Base-by-base conservation (phyloP, 2,329 filamentous ascomycete genomes). In the Xylaria sp. region DNA sequence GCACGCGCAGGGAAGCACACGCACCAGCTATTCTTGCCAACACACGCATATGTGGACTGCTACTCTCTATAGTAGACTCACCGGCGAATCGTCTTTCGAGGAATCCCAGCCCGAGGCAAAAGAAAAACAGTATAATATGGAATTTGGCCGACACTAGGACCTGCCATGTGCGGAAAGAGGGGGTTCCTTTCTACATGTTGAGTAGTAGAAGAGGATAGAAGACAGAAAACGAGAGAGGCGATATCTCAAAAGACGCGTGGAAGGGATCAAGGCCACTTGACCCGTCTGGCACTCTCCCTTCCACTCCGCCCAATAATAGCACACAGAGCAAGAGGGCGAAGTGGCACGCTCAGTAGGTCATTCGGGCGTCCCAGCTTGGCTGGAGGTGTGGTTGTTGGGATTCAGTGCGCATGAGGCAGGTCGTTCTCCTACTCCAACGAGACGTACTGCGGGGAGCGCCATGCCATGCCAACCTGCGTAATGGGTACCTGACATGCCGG, bases 251-350 rank as follows among this genome's bases (percentile, higher is more conserved):
- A 48, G 55, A 10, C 74, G 76, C 74, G 7, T 74, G 68, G 23
- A 68, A 72, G 20, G 74, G 69, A 34, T 70, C 66, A 51, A 70
- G 66, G 32, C 77, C 65, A 23, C 71, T 62, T 71, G 55, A 60
- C 10, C 56, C 13, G 59, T 67, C 59, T 18, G 50, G 12, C 48
- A 34, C 32, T 12, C 56, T 52, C 57, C 25, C 23, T 28, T 20
- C 25, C 4, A 46, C 9, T 1, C 13, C 37, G 41, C 48, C 67
- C 54, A 66, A 63, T 69, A 48, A 48, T 25, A 25, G 34, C 18
- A 32, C 39, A 56, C 25, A 20, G 15, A 55, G 51, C 44, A 44
- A 44, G 41, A 55, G 44, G 56, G 51, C 9, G 34, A 55, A 46
- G 63, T 66, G 54, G 58, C 65, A 68, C 60, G 44, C 37, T 25